Conservation (phyloP, 164 flowering plant genomes). For the Pachysandra terminalis region DNA sequence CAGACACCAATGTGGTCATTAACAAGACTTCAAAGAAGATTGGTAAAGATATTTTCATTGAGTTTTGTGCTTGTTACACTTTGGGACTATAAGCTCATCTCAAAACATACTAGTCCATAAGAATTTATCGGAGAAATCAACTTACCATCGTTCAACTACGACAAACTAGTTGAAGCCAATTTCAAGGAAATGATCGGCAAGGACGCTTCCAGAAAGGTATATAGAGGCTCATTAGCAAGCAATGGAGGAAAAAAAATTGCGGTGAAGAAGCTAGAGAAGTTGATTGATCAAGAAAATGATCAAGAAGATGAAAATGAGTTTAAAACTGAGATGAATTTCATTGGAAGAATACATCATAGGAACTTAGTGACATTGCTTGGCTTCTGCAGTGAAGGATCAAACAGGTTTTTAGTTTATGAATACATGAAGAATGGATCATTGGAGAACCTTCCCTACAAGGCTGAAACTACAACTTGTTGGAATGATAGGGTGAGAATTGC, state of each 20-base stretch:
- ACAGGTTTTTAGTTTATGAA: conserved; percentile 5
- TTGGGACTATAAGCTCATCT: neutral
- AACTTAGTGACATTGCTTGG: conserved; percentile 7
- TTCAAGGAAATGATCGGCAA: neutral
- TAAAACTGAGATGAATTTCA: conserved; percentile 4
- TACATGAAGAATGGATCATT: conserved; percentile 6
- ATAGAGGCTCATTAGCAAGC: neutral
- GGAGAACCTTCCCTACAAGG: neutral
- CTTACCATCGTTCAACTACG: neutral
- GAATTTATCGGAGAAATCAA: neutral
- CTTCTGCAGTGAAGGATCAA: conserved; percentile 4
- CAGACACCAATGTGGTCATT: neutral
- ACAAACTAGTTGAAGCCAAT: neutral
- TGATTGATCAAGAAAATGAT: no score
- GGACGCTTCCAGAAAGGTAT: neutral
- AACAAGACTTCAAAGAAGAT: neutral
- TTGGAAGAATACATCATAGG: conserved; percentile 3
- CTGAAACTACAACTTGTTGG: neutral
- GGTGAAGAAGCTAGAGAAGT: conserved; percentile 1
- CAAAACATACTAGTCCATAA: neutral
- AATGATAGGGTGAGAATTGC: conserved; percentile 2
- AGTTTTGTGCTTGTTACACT: neutral
- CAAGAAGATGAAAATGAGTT: conserved; percentile 10
- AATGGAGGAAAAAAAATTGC: neutral
- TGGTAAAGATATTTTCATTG: neutral